Evolutionary conservation across 768 basidiomycete species (phyloP).

Genomic region (Lentinula aciculospora): DNA sequence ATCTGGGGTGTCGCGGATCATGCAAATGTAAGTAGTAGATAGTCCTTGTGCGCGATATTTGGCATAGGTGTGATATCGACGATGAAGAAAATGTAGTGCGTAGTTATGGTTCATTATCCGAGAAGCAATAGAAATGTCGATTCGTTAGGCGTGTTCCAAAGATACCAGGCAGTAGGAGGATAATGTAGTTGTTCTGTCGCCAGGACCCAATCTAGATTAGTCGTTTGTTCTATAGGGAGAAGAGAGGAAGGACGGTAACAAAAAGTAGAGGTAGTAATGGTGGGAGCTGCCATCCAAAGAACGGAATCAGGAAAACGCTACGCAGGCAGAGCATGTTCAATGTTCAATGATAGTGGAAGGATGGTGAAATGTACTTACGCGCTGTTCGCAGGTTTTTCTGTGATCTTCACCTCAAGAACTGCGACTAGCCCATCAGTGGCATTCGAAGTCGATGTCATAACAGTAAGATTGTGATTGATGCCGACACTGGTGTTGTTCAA

Average conservation of each 20-base stretch:
- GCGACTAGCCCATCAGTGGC: conserved; percentile 83
- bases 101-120: neutral
- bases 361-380: neutral
- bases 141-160: neutral
- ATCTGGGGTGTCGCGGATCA: neutral
- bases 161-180: neutral
- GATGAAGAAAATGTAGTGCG: neutral
- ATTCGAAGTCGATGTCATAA: conserved; percentile 42
- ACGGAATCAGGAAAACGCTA: neutral
- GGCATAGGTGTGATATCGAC: neutral
- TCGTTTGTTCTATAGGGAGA: neutral
- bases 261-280: neutral
- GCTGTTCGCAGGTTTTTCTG: conserved; percentile 23
- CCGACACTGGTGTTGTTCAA: conserved; percentile 63
- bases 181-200: conserved; percentile 1
- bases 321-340: neutral
- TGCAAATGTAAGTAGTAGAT: neutral
- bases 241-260: neutral
- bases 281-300: conserved; percentile 4
- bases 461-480: conserved; percentile 62
- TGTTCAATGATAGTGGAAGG: neutral
- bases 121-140: neutral
- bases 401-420: conserved; percentile 67
- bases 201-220: neutral
- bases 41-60: neutral